Conservation (phyloP, 106 monocot genomes). For the Dendrobium catenatum region DNA sequence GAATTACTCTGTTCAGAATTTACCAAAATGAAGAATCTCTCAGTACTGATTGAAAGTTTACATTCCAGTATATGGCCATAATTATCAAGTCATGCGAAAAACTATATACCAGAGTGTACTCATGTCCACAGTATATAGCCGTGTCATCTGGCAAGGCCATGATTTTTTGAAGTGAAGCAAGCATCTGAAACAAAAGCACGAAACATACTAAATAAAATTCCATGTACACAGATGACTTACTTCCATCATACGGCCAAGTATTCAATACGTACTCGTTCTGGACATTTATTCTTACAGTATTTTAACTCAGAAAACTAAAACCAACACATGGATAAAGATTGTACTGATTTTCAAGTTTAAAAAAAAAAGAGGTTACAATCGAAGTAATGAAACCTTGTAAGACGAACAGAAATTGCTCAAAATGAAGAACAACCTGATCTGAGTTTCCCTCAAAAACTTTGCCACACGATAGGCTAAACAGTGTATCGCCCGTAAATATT, state of each 20-base stretch:
- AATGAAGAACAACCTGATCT: constrained; percentile 52
- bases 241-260: not conserved
- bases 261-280: not conserved
- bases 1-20: constrained; percentile 73
- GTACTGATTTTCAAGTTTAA: not conserved
- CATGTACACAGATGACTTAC: not conserved
- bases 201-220: not conserved
- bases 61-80: not conserved
- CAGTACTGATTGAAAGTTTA: not conserved
- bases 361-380: not conserved
- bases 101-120: constrained; percentile 73
- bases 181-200: constrained; percentile 47
- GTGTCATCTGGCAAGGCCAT: constrained; percentile 78
- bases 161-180: constrained; percentile 61
- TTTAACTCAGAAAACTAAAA: not conserved
- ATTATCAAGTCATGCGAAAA: not conserved
- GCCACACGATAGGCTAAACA: constrained; percentile 96
- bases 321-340: not conserved
- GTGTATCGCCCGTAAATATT: constrained; percentile 89
- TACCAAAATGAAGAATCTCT: not conserved
- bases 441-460: constrained; percentile 95
- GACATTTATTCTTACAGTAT: not conserved
- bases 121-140: constrained; percentile 89
- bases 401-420: not conserved
- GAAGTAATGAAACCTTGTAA: not conserved